These are phyloP conservation scores for Trichoderma endophyticum DNA, from an alignment of 2,329 filamentous ascomycete species.

Conservation along the genomic window DNA sequence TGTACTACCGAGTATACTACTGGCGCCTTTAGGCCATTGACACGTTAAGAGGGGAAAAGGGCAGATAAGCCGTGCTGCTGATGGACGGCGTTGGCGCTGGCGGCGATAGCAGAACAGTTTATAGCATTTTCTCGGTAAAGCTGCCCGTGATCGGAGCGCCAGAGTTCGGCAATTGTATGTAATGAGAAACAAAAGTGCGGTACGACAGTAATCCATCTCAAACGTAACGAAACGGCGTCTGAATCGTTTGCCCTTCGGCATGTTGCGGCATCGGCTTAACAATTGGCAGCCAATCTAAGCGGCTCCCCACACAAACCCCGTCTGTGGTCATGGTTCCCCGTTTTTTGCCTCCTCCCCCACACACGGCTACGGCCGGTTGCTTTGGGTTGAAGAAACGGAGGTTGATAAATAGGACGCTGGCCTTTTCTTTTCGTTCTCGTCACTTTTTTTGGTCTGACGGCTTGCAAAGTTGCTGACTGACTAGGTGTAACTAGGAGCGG, in stretches of 20 bases:
- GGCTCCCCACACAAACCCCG: constrained; percentile 5
- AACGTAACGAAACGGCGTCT: neutral
- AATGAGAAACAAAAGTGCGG: neutral
- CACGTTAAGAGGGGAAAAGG: neutral
- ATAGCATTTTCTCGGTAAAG: constrained; percentile 6
- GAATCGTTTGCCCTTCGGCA: constrained; percentile 18
- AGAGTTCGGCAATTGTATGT: neutral
- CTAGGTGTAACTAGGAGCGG: neutral
- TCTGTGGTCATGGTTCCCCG: neutral
- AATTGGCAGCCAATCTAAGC: neutral
- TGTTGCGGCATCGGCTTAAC: constrained; percentile 23
- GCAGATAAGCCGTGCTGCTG: neutral
- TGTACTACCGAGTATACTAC: neutral
- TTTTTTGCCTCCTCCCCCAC: constrained; percentile 15
- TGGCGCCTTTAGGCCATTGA: neutral
- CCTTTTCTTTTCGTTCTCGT: neutral
- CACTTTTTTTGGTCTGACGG: neutral
- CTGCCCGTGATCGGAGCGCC: neutral
- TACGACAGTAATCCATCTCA: neutral
- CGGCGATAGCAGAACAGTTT: neutral
- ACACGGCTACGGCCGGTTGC: constrained; percentile 11
- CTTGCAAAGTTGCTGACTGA: neutral
- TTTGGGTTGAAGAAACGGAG: neutral
- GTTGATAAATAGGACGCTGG: neutral
- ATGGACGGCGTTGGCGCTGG: neutral